A percentile compares a stretch with the other conserved stretches of the same genome.
Evolutionary conservation across 75 land plant genomes (phyloP).

Genomic region (Picea glauca): DNA sequence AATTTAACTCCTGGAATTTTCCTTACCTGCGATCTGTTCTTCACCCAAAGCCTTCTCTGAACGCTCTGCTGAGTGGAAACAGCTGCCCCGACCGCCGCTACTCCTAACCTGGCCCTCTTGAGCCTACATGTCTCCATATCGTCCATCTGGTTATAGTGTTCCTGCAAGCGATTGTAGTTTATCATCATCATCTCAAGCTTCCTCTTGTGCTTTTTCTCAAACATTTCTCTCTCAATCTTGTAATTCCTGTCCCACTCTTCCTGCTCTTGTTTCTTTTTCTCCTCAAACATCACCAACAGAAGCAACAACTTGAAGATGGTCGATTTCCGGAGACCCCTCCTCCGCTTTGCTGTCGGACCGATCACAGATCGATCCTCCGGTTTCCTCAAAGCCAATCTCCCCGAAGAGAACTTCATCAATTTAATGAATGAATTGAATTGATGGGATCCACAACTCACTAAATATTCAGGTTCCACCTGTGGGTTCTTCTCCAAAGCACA

Average conservation of each 20-base stretch:
- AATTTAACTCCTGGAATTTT: too few relatives aligned
- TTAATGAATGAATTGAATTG: too few relatives aligned
- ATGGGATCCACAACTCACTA: too few relatives aligned
- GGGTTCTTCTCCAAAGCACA: too few relatives aligned
- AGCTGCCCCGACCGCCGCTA: slow-evolving; percentile 40
- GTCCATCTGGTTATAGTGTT: slow-evolving; percentile 29
- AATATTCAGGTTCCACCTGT: too few relatives aligned
- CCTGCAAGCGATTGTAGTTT: slow-evolving; percentile 39
- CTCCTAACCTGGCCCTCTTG: slow-evolving; percentile 27
- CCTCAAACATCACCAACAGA: slow-evolving; percentile 23
- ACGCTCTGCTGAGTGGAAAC: slow-evolving; percentile 47
- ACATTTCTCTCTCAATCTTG: slow-evolving; percentile 23
- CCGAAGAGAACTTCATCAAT: too few relatives aligned
- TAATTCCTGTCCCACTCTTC: slow-evolving; percentile 30
- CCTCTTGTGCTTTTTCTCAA: slow-evolving; percentile 33
- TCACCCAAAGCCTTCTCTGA: slow-evolving; percentile 87
- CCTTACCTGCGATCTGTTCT: slow-evolving; percentile 41
- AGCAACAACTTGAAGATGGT: slow-evolving; percentile 19
- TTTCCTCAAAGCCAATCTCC: too few relatives aligned
- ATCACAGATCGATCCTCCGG: too few relatives aligned
- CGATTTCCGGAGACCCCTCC: not conserved
- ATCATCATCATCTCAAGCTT: slow-evolving; percentile 37
- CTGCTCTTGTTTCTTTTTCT: slow-evolving; percentile 32
- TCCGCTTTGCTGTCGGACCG: too few relatives aligned
- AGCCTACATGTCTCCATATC: slow-evolving; percentile 25